phyloP scores from a whole-genome alignment of 2,329 filamentous ascomycete genomes.

The Neonectria punicea region DNA sequence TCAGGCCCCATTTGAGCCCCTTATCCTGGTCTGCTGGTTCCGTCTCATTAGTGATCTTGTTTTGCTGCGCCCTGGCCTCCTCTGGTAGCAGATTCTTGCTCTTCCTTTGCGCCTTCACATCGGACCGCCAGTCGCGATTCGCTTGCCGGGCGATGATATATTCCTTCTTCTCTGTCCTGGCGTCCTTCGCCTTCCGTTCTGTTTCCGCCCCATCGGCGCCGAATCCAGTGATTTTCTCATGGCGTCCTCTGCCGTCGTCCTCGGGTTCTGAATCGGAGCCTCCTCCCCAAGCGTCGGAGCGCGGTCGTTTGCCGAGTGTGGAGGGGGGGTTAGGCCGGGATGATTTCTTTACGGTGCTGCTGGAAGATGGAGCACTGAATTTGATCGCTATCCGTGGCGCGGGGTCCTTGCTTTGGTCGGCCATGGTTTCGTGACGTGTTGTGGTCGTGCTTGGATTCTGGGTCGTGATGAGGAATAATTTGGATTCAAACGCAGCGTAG shows the following conservation, averaged over 20 bases:
- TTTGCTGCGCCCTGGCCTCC: slow-evolving; percentile 60
- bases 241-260: slow-evolving; percentile 45
- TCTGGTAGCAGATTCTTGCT: slow-evolving; percentile 69
- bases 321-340: slow-evolving; percentile 52
- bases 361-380: slow-evolving; percentile 50
- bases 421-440: slow-evolving; percentile 25
- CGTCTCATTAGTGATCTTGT: slow-evolving; percentile 42
- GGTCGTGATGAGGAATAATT: background rate
- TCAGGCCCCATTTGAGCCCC: slow-evolving; percentile 66
- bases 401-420: slow-evolving; percentile 43
- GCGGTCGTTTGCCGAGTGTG: slow-evolving; percentile 60
- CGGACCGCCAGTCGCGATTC: slow-evolving; percentile 72
- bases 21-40: slow-evolving; percentile 59
- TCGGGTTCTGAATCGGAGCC: slow-evolving; percentile 57
- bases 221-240: slow-evolving; percentile 63
- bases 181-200: slow-evolving; percentile 50
- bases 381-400: slow-evolving; percentile 60
- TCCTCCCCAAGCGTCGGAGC: slow-evolving; percentile 54
- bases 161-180: slow-evolving; percentile 46
- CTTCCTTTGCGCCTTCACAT: slow-evolving; percentile 57
- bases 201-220: slow-evolving; percentile 55
- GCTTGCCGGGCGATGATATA: slow-evolving; percentile 67
- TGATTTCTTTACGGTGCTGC: slow-evolving; percentile 43
- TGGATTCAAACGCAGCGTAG: background rate
- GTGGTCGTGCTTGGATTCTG: background rate